Base-by-base conservation (phyloP, 352 stramenopile species). In the Globisporangium polare region DNA sequence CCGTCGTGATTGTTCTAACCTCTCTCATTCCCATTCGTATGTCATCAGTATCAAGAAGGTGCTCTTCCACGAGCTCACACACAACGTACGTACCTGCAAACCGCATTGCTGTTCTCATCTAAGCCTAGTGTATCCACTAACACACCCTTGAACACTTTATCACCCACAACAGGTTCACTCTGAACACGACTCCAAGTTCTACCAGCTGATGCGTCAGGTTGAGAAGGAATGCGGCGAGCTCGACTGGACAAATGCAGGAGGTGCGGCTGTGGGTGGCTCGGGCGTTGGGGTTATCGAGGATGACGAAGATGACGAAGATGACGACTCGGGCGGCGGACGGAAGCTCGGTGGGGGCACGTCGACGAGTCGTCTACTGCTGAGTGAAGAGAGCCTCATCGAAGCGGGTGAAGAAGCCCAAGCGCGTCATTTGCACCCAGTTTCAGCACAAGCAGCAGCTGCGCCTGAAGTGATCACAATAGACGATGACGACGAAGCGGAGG, bases 31-130 rank as follows among this genome's bases (percentile, higher is more conserved):
- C 22, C 56, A n/a, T 59, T 53, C 17, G 17, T 43, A 1, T 43
- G n/a, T 29, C 12, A 17, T 39, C 52, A 96, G 75, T 52, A 95
- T 98, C 71, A 91, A 92, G 63, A 97, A 98, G 68, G 92, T 97
- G 17, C 69, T 98, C 1, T 98, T 87, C 53, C 95, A 98, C 73
- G 95, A 98, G 66, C 81, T 98, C 31, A 81, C 91, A 5, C 95
- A 98, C 72, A 98, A 98, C 64, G 91, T 96, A 75, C 67, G 74
- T 46, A 6, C 6, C 46, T 27, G 20, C 15, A 42, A 9, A 7
- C 13, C 2, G 15, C 5, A 43, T 43, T 43, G 37, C 5, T 41
- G 13, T 18, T 43, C 37, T 17, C 3, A 43, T n/a, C n/a, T n/a
- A 5, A 43, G 37, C 37, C 12, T 15, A n/a, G n/a, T n/a, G 13